Percentiles rank a stretch among this genome's conserved stretches.
Evolutionary conservation across 805 yeast species (phyloP).

Genomic region (Limtongozyma cylindracea): DNA sequence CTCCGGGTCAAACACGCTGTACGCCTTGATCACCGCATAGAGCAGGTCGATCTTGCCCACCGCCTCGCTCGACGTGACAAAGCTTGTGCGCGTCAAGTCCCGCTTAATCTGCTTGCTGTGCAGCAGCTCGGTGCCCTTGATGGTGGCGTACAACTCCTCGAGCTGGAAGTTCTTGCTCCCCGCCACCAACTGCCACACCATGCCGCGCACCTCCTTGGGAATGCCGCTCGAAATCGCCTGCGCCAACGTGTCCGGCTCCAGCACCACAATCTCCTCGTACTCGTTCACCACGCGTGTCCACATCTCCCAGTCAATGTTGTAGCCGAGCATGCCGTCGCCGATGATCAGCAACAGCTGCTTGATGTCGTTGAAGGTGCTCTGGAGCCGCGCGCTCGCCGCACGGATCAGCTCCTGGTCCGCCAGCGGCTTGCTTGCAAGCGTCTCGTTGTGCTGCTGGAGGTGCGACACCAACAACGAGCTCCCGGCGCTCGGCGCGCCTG

Average conservation of each 20-base stretch:
- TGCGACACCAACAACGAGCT: slow-evolving; percentile 28
- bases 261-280: slow-evolving; percentile 38
- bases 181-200: slow-evolving; percentile 80
- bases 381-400: slow-evolving; percentile 12
- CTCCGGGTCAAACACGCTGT: slow-evolving; percentile 67
- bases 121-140: slow-evolving; percentile 22
- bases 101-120: slow-evolving; percentile 59
- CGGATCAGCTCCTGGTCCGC: slow-evolving; percentile 19
- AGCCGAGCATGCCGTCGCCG: slow-evolving; percentile 6
- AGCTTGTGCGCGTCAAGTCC: slow-evolving; percentile 70
- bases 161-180: slow-evolving; percentile 43
- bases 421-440: slow-evolving; percentile 20
- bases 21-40: slow-evolving; percentile 57
- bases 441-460: slow-evolving; percentile 26
- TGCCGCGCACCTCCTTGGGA: slow-evolving; percentile 67
- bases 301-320: slow-evolving; percentile 50
- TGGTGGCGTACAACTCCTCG: slow-evolving; percentile 28
- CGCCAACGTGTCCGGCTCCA: slow-evolving; percentile 32
- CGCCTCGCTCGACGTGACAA: slow-evolving; percentile 30
- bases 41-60: slow-evolving; percentile 37
- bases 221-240: slow-evolving; percentile 42
- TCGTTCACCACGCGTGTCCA: slow-evolving; percentile 72
- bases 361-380: slow-evolving; percentile 19
- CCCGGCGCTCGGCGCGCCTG: too few relatives aligned
- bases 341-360: slow-evolving; percentile 22